Evolutionary conservation across 1,284 basidiomycete genomes (phyloP).

Genomic region (Cryptococcus hybrid): DNA sequence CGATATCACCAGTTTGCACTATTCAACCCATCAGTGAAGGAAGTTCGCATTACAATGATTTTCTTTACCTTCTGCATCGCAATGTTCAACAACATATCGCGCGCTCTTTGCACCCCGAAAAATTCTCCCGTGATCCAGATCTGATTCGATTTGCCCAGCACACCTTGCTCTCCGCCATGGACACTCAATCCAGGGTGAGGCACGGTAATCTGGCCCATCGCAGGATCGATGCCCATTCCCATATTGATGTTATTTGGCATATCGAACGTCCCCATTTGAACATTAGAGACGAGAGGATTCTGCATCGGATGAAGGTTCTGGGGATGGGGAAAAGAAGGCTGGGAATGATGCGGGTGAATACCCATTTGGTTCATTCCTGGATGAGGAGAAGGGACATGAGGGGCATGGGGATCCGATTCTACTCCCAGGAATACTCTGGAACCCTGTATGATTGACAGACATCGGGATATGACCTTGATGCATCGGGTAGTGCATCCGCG

Average conservation of each 20-base stretch:
- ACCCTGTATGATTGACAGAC: conserved; percentile 28
- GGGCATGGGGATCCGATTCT: conserved; percentile 23
- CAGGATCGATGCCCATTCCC: conserved; percentile 15
- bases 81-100: conserved; percentile 90
- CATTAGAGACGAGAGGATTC: background rate
- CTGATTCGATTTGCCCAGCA: conserved; percentile 57
- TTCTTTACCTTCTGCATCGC: conserved; percentile 72
- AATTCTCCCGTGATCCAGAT: conserved; percentile 99
- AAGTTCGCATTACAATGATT: conserved; percentile 5
- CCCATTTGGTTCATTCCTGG: background rate
- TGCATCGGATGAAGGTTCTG: background rate
- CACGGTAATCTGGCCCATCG: conserved; percentile 33
- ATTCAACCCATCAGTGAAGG: conserved; percentile 4
- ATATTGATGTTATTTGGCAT: conserved; percentile 11
- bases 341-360: background rate
- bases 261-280: conserved; percentile 38
- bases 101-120: conserved; percentile 89
- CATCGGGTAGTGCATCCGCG: conserved; percentile 31
- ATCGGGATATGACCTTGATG: conserved; percentile 27
- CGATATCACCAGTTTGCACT: conserved; percentile 89
- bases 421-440: conserved; percentile 13
- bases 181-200: conserved; percentile 41
- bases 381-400: background rate
- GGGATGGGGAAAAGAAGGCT: background rate
- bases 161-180: conserved; percentile 54